A percentile compares a stretch with the other conserved stretches of the same genome.
phyloP scores from a whole-genome alignment of 2,329 filamentous ascomycete species.

The Colletotrichum tofieldiae region DNA sequence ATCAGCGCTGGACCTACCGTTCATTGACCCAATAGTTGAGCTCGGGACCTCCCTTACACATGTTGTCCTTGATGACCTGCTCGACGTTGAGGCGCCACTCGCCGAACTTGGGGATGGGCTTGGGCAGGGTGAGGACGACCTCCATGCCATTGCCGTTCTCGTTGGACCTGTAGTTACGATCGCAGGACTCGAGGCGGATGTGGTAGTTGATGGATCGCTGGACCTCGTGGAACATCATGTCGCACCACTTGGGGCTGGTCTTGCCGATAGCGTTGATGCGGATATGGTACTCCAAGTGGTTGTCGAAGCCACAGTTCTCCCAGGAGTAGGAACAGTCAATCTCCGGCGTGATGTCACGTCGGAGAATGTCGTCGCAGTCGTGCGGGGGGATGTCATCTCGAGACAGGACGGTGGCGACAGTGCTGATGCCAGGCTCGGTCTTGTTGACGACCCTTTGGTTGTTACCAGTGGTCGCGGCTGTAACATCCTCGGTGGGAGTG shows the following conservation, averaged over 20 bases:
- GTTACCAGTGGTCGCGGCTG: not conserved
- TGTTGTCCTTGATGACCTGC: constrained; percentile 14
- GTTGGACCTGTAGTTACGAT: constrained; percentile 11
- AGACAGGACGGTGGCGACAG: not conserved
- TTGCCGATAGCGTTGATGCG: constrained; percentile 26
- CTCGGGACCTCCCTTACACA: constrained; percentile 14
- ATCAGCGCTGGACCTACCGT: not conserved
- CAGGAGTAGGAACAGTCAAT: constrained; percentile 34
- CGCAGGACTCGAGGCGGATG: constrained; percentile 6
- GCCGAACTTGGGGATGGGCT: not conserved
- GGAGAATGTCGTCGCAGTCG: constrained; percentile 21
- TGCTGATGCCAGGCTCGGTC: not conserved
- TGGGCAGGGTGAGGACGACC: constrained; percentile 8
- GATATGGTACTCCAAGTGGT: constrained; percentile 34
- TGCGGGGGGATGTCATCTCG: constrained; percentile 3
- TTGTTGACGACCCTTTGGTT: not conserved
- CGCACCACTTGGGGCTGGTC: constrained; percentile 28
- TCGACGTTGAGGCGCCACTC: constrained; percentile 25
- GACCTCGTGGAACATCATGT: constrained; percentile 17
- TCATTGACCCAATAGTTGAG: constrained; percentile 30
- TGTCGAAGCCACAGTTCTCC: constrained; percentile 31
- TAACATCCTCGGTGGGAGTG: too few species aligned
- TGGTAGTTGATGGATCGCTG: not conserved
- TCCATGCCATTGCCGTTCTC: constrained; percentile 27
- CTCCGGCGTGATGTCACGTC: constrained; percentile 20